Evolutionary conservation across 2,329 filamentous ascomycete genomes (phyloP).

Genomic region (Sclerotinia borealis): DNA sequence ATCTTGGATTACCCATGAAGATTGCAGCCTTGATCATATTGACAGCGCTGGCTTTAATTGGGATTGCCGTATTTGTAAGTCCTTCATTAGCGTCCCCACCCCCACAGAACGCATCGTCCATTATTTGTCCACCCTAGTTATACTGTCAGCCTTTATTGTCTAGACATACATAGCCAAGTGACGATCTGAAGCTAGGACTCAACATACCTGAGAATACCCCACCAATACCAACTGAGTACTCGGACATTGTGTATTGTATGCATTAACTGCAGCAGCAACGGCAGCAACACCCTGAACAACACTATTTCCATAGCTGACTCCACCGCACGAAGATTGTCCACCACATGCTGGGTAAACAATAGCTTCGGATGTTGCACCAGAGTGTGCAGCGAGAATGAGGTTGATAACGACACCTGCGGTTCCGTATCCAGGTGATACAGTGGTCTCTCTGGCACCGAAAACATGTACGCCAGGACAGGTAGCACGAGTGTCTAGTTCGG

Average conservation of each 20-base stretch:
- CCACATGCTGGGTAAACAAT: slow-evolving; percentile 58
- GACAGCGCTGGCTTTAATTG: slow-evolving; percentile 42
- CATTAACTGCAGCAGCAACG: slow-evolving; percentile 53
- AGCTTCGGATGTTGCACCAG: slow-evolving; percentile 48
- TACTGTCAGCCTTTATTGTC: slow-evolving; percentile 4
- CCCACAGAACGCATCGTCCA: slow-evolving; percentile 56
- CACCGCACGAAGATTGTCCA: slow-evolving; percentile 51
- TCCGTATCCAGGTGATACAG: slow-evolving; percentile 44
- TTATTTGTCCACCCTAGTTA: slow-evolving; percentile 52
- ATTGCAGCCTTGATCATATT: slow-evolving; percentile 56
- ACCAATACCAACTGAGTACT: slow-evolving; percentile 52
- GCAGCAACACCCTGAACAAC: slow-evolving; percentile 51
- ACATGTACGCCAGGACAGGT: slow-evolving; percentile 42
- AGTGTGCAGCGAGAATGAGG: slow-evolving; percentile 41
- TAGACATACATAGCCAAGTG: not conserved
- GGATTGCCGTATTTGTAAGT: slow-evolving; percentile 39
- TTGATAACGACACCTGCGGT: slow-evolving; percentile 44
- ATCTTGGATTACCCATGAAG: slow-evolving; percentile 59
- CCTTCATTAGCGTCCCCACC: slow-evolving; percentile 45
- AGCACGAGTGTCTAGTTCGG: slow-evolving; percentile 17
- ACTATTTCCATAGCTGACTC: slow-evolving; percentile 54
- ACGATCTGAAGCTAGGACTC: not conserved
- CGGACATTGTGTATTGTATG: slow-evolving; percentile 51
- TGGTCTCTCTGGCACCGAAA: slow-evolving; percentile 48
- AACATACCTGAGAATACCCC: slow-evolving; percentile 53